Percentiles rank a stretch among this genome's conserved stretches.
Evolutionary conservation across 75 land plant species (phyloP).

Genomic region (Sequoia sempervirens): DNA sequence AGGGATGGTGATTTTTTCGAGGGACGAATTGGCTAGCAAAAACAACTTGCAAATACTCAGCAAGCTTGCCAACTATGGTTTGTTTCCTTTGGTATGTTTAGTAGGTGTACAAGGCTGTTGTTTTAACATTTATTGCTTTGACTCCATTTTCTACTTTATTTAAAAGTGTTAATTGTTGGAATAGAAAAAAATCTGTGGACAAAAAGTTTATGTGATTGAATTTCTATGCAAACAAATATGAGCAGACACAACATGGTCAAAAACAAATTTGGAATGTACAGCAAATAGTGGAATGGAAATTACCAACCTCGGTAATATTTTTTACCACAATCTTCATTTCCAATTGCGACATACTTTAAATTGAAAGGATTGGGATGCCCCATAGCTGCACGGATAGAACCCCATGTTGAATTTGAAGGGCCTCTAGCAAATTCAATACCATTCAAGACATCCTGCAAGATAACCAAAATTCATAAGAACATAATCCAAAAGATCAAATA

Average conservation of each 20-base stretch:
- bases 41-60: no score
- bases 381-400: conserved; percentile 81
- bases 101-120: not conserved
- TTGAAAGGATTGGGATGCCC: conserved; percentile 91
- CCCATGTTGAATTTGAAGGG: conserved; percentile 61
- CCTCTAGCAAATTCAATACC: conserved; percentile 96
- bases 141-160: not conserved
- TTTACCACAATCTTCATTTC: conserved; percentile 92
- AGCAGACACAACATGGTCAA: not conserved
- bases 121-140: not conserved
- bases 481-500: not conserved
- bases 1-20: no score
- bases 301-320: conserved; percentile 60
- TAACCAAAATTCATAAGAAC: not conserved
- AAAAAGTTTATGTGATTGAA: not conserved
- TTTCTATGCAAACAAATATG: not conserved
- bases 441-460: conserved; percentile 72
- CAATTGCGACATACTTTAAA: conserved; percentile 71
- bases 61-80: no score
- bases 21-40: no score
- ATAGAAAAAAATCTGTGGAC: not conserved
- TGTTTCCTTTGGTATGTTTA: not conserved
- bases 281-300: not conserved
- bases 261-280: not conserved
- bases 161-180: not conserved